These are phyloP conservation scores for Lentinula detonsa DNA, from an alignment of 768 basidiomycete species.

Conservation along the genomic window DNA sequence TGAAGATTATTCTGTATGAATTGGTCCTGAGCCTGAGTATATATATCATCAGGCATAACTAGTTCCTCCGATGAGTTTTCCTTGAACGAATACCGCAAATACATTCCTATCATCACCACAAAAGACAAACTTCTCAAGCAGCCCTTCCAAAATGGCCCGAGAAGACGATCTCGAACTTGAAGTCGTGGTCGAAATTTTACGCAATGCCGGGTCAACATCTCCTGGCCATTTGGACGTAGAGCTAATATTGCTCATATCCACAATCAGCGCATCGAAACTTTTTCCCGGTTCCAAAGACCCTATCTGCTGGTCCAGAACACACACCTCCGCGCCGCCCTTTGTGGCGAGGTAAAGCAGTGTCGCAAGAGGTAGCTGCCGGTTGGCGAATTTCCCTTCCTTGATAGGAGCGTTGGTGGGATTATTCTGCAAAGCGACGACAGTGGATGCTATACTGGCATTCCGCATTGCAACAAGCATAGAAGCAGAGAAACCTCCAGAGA, in stretches of 20 bases:
- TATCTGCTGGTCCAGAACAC: constrained; percentile 56
- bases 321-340: constrained; percentile 83
- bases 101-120: constrained; percentile 87
- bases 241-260: constrained; percentile 47
- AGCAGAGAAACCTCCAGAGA: constrained; percentile 79
- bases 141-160: constrained; percentile 38
- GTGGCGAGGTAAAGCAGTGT: constrained; percentile 89
- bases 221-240: constrained; percentile 16
- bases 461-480: constrained; percentile 76
- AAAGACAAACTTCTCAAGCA: constrained; percentile 83
- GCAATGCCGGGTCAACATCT: constrained; percentile 43
- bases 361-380: constrained; percentile 63
- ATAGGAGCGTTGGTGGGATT: constrained; percentile 1
- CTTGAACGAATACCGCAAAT: constrained; percentile 77
- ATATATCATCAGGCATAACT: not conserved
- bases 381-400: constrained; percentile 30
- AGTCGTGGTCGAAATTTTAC: constrained; percentile 36
- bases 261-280: constrained; percentile 84
- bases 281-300: constrained; percentile 81
- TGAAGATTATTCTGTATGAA: too few species aligned
- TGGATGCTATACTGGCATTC: constrained; percentile 75
- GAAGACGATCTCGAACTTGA: constrained; percentile 23
- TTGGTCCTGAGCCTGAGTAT: not conserved
- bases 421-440: constrained; percentile 55
- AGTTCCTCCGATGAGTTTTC: constrained; percentile 66